A percentile compares a stretch with the other conserved stretches of the same genome.
phyloP scores from a whole-genome alignment of 2,329 filamentous ascomycete species.

The Monosporascus sp. region DNA sequence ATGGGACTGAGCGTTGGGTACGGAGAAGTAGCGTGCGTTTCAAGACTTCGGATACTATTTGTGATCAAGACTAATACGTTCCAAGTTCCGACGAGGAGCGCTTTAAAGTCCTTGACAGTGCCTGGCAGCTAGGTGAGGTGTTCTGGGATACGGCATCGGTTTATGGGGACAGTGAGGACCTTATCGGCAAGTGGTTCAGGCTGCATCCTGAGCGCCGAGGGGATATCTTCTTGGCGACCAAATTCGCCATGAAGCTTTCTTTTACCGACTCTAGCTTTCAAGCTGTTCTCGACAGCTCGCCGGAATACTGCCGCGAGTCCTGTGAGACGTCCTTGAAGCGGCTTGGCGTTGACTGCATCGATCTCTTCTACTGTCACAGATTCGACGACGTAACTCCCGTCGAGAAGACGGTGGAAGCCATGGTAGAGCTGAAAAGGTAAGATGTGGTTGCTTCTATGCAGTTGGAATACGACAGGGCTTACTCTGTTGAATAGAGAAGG shows the following conservation, averaged over 20 bases:
- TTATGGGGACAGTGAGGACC: constrained; percentile 38
- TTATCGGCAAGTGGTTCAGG: constrained; percentile 40
- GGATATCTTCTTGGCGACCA: constrained; percentile 38
- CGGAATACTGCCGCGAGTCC: constrained; percentile 22
- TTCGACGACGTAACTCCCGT: constrained; percentile 39
- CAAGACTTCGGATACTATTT: too few species aligned
- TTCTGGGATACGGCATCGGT: constrained; percentile 40
- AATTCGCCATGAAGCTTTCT: constrained; percentile 23
- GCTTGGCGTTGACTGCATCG: constrained; percentile 46
- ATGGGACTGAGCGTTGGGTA: constrained; percentile 43
- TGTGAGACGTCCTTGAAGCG: constrained; percentile 34
- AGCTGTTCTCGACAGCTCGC: constrained; percentile 14
- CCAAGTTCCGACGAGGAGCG: constrained; percentile 16
- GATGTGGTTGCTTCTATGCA: constrained; percentile 12
- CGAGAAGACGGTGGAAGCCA: constrained; percentile 42
- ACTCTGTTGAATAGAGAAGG: constrained; percentile 31
- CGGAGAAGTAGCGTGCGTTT: constrained; percentile 14
- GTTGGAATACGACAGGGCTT: constrained; percentile 3
- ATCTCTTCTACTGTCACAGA: constrained; percentile 49
- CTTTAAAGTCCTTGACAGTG: constrained; percentile 14
- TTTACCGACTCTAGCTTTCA: constrained; percentile 4
- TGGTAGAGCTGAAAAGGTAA: constrained; percentile 39
- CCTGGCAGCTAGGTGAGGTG: constrained; percentile 33
- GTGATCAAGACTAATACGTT: too few species aligned
- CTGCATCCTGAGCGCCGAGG: constrained; percentile 33